A percentile compares a stretch with the other conserved stretches of the same genome.
phyloP scores from a whole-genome alignment of 768 basidiomycete genomes.

The Panaeolus papilionaceus region DNA sequence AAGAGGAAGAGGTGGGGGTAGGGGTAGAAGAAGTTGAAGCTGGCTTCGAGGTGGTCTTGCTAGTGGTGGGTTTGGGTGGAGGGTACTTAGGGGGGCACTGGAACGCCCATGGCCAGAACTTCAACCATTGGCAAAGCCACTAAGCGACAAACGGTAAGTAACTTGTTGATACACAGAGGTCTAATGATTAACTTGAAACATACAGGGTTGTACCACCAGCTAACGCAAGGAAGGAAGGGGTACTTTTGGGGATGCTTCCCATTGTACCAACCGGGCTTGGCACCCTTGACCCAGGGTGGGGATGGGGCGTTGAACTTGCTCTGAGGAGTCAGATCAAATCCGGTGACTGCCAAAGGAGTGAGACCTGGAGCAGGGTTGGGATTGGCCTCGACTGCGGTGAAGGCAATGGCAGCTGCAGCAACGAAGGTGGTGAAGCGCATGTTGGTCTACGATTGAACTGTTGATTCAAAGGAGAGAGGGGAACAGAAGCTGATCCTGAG shows the following conservation, averaged over 20 bases:
- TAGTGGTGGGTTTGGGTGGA: constrained; percentile 23
- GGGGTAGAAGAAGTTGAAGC: constrained; percentile 20
- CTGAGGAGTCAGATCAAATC: constrained; percentile 34
- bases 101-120: constrained; percentile 41
- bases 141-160: constrained; percentile 17
- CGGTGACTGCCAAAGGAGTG: constrained; percentile 25
- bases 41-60: constrained; percentile 17
- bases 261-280: constrained; percentile 51
- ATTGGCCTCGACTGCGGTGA: constrained; percentile 24
- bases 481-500: constrained; percentile 12
- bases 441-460: constrained; percentile 15
- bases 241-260: constrained; percentile 37
- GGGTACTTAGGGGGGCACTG: constrained; percentile 42
- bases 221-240: constrained; percentile 37
- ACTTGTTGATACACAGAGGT: not conserved
- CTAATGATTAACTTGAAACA: constrained; percentile 27
- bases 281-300: constrained; percentile 40
- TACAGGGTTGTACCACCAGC: constrained; percentile 24
- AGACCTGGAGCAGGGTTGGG: constrained; percentile 5
- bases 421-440: constrained; percentile 41
- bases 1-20: constrained; percentile 20
- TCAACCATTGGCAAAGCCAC: constrained; percentile 39
- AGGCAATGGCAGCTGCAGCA: constrained; percentile 26
- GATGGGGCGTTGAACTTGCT: constrained; percentile 46
- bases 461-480: constrained; percentile 3